These are phyloP conservation scores for Diaporthe amygdali DNA, from an alignment of 2,329 filamentous ascomycete genomes.

Conservation along the genomic window DNA sequence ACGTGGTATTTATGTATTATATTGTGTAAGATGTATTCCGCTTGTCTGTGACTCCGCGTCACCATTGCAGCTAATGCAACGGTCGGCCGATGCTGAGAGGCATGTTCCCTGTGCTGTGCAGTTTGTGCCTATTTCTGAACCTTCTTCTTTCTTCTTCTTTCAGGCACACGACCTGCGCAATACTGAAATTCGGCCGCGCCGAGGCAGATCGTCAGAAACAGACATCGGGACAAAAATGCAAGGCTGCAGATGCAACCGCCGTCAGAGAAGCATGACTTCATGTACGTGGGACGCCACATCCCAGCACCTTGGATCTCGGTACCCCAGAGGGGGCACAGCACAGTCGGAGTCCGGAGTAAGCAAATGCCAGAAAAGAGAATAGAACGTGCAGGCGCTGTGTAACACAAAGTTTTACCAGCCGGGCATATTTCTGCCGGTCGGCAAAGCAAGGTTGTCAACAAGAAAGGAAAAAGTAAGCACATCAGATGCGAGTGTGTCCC, in stretches of 20 bases:
- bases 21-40: slow-evolving; percentile 6
- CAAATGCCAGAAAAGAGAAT: neutral
- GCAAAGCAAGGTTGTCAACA: neutral
- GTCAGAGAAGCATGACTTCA: slow-evolving; percentile 8
- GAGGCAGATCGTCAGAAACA: neutral
- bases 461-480: neutral
- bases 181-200: neutral
- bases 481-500: neutral
- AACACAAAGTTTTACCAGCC: neutral
- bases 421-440: neutral
- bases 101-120: neutral
- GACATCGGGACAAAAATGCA: neutral
- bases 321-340: slow-evolving; percentile 5
- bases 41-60: neutral
- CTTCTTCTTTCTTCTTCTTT: neutral
- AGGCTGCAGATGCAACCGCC: slow-evolving; percentile 6
- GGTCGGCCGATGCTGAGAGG: slow-evolving; percentile 3
- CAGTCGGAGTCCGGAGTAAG: slow-evolving; percentile 14
- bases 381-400: slow-evolving; percentile 14
- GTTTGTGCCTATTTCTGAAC: neutral
- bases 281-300: slow-evolving; percentile 19
- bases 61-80: slow-evolving; percentile 8
- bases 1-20: slow-evolving; percentile 16
- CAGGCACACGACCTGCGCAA: neutral
- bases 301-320: slow-evolving; percentile 7